These are phyloP conservation scores for Liquidambar formosana DNA, from an alignment of 164 flowering plant genomes.

Conservation along the genomic window DNA sequence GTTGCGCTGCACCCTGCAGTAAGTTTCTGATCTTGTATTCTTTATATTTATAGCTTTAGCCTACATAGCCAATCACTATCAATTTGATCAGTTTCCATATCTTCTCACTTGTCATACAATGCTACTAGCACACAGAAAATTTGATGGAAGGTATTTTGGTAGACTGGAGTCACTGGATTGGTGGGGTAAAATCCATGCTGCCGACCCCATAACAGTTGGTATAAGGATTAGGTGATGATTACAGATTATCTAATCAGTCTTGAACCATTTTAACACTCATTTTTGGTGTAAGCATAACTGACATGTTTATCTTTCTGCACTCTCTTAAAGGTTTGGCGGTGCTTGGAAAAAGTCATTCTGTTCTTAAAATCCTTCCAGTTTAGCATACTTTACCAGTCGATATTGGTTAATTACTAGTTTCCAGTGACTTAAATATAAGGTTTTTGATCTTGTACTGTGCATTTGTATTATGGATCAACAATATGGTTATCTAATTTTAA, in stretches of 20 bases:
- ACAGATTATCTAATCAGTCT: neutral
- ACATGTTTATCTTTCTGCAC: neutral
- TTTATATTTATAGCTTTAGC: too few species aligned
- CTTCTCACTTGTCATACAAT: neutral
- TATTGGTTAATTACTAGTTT: too few species aligned
- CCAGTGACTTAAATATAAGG: too few species aligned
- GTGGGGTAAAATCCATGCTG: neutral
- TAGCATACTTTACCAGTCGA: too few species aligned
- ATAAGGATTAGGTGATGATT: neutral
- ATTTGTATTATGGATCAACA: too few species aligned
- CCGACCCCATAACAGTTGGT: neutral
- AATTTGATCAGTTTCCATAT: neutral
- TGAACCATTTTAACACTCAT: neutral
- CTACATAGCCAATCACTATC: neutral
- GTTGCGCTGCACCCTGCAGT: slow-evolving; percentile 89
- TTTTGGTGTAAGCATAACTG: neutral
- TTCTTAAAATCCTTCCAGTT: too few species aligned
- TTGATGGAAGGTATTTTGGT: neutral
- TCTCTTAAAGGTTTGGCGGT: too few species aligned
- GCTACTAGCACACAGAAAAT: neutral
- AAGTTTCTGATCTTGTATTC: slow-evolving; percentile 24
- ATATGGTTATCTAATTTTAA: too few species aligned
- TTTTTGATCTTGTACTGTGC: too few species aligned
- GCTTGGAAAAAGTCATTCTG: too few species aligned
- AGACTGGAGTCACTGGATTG: neutral